Percentiles rank a stretch among this genome's conserved stretches.
phyloP scores from a whole-genome alignment of 371 early-diverging fungal species.

The Apophysomyces trapeziformis region DNA sequence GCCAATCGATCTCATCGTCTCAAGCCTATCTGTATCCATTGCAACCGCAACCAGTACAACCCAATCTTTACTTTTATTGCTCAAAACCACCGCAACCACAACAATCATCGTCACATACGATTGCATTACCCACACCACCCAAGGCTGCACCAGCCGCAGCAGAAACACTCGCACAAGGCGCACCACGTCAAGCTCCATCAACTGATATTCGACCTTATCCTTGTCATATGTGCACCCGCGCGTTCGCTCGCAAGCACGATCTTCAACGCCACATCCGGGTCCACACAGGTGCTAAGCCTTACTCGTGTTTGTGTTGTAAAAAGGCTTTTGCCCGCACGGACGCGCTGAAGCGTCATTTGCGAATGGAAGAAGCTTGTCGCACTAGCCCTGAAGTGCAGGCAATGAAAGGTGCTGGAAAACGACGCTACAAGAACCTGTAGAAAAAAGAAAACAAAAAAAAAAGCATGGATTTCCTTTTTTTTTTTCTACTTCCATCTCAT shows the following conservation, averaged over 20 bases:
- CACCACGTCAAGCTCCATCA: background rate
- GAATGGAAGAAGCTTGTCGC: constrained; percentile 62
- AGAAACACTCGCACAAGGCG: too few relatives aligned
- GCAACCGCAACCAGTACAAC: background rate
- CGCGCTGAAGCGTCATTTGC: constrained; percentile 66
- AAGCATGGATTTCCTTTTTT: constrained; percentile 1
- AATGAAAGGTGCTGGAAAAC: constrained; percentile 43
- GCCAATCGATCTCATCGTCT: constrained; percentile 13
- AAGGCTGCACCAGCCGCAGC: too few relatives aligned
- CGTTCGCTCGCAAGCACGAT: constrained; percentile 72
- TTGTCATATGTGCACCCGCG: constrained; percentile 20
- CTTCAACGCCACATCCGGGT: constrained; percentile 69
- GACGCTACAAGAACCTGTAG: constrained; percentile 36
- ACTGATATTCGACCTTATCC: constrained; percentile 17
- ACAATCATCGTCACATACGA: background rate
- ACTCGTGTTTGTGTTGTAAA: constrained; percentile 60
- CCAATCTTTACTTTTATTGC: background rate
- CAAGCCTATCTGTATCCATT: background rate
- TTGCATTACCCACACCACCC: background rate
- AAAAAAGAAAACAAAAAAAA: background rate
- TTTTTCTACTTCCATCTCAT: background rate
- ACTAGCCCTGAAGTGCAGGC: constrained; percentile 47
- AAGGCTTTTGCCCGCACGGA: constrained; percentile 73
- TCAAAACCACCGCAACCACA: background rate
- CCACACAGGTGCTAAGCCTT: constrained; percentile 71